A percentile compares a stretch with the other conserved stretches of the same genome.
These are phyloP conservation scores for Exophiala lecanii-corni DNA, from an alignment of 2,329 filamentous ascomycete species.

Conservation along the genomic window DNA sequence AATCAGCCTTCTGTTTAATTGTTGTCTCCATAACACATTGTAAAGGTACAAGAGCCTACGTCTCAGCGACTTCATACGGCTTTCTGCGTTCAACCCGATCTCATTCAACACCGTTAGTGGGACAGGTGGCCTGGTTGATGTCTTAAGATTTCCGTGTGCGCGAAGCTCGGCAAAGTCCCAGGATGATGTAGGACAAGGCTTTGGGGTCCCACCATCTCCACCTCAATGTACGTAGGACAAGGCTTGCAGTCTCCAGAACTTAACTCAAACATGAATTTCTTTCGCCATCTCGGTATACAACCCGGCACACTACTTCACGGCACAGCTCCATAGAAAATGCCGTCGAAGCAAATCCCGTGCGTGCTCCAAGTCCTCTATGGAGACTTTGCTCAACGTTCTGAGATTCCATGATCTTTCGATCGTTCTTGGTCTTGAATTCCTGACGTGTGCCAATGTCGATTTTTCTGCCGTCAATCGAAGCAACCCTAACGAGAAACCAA, in stretches of 20 bases:
- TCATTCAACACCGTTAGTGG: no score
- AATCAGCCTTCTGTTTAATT: no score
- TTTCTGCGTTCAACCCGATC: no score
- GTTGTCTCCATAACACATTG: no score
- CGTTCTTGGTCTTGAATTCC: background rate
- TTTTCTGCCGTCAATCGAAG: no score
- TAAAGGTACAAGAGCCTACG: no score
- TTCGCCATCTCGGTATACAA: background rate
- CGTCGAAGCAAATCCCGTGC: background rate
- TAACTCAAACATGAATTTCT: background rate
- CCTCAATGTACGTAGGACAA: constrained; percentile 2
- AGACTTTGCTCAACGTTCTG: background rate
- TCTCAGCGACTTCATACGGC: no score
- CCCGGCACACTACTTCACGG: background rate
- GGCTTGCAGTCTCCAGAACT: background rate
- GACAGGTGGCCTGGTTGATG: no score
- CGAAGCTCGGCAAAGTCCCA: constrained; percentile 1
- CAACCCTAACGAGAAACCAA: no score
- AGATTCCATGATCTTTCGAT: background rate
- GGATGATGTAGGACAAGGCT: constrained; percentile 3
- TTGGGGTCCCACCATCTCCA: background rate
- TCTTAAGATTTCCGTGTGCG: no score
- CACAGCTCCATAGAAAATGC: background rate
- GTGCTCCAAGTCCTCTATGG: background rate
- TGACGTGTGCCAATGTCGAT: background rate